Evolutionary conservation across 129 eudicot genomes (phyloP), one percentile per base, ranked within the genome.

Genomic region (Helichrysum umbraculigerum): DNA sequence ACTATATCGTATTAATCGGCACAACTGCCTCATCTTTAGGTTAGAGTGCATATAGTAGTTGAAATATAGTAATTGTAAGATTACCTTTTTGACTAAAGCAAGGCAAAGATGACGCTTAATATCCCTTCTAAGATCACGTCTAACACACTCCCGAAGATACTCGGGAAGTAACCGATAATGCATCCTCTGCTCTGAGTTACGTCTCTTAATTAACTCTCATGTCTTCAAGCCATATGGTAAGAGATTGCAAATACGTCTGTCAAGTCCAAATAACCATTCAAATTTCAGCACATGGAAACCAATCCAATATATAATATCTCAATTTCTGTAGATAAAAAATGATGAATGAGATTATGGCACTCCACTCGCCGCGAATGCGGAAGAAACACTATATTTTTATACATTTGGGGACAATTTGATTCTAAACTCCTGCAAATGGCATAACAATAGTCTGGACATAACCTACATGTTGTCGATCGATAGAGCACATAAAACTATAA

Each of bases 401-500:
- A n/a, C n/a, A n/a, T 17, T 51, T 52, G 62, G 62, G 21, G 62
- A 56, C 62, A 17, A 5, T 56, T 19, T 56, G 62, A 19, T 5
- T 16, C 22, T 54, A 22, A 16, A 15, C 25, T 56, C 25, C 62
- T n/a, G 25, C 28, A 56, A 56, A 56, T 7, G 7, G 19, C 28
- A 56, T 56, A 19, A 19, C 19, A 56, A 56, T 19, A 57, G 29
- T 8, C 20, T 10, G 10, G 28, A 11, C 62, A 57, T 60, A 80
- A 91, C 97, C 99, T 94, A 97, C 99, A 94, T 94, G 84, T 91
- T 95, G 34, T 97, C 97, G 44, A 95, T 95, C 84, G 91, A 83
- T 57, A 91, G 83, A 28, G 99, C 99, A 74, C 91, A 95, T 51
- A 95, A 94, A 83, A 95, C 28, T 0, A 25, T 25, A 25, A 1